These are phyloP conservation scores for Termitomyces titanicus DNA, from an alignment of 768 basidiomycete genomes.

Conservation along the genomic window DNA sequence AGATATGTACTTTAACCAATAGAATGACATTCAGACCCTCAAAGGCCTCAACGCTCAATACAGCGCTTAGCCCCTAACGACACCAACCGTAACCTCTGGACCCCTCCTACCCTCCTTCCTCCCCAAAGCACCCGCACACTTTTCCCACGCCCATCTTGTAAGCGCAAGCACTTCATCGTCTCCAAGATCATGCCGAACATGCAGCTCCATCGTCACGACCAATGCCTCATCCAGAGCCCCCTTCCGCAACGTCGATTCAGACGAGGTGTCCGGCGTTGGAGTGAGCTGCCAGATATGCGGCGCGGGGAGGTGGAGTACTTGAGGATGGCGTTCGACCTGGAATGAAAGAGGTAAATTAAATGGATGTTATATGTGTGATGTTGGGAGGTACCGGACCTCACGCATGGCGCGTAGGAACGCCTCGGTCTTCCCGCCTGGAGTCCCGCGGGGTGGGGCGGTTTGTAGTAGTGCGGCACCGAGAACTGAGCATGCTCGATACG, in stretches of 20 bases:
- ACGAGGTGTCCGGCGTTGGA: conserved; percentile 28
- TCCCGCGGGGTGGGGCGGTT: conserved; percentile 72
- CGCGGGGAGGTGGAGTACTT: conserved; percentile 77
- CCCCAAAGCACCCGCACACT: conserved; percentile 51
- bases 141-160: conserved; percentile 76
- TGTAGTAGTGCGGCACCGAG: conserved; percentile 88
- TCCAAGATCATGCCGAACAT: conserved; percentile 60
- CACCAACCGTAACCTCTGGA: conserved; percentile 71
- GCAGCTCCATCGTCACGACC: conserved; percentile 78
- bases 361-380: not conserved
- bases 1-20: too few relatives aligned
- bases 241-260: conserved; percentile 12
- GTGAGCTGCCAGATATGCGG: conserved; percentile 89
- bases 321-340: conserved; percentile 83
- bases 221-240: conserved; percentile 30
- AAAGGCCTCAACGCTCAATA: not conserved
- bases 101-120: conserved; percentile 34
- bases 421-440: conserved; percentile 69
- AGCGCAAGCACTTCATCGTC: conserved; percentile 71
- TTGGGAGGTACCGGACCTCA: conserved; percentile 48
- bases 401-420: conserved; percentile 76
- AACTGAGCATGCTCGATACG: conserved; percentile 79
- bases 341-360: too few relatives aligned
- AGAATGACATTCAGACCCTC: too few relatives aligned
- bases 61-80: conserved; percentile 51